These are phyloP conservation scores for Pseudohyphozyma bogoriensis DNA, from an alignment of 768 basidiomycete genomes.

Conservation along the genomic window DNA sequence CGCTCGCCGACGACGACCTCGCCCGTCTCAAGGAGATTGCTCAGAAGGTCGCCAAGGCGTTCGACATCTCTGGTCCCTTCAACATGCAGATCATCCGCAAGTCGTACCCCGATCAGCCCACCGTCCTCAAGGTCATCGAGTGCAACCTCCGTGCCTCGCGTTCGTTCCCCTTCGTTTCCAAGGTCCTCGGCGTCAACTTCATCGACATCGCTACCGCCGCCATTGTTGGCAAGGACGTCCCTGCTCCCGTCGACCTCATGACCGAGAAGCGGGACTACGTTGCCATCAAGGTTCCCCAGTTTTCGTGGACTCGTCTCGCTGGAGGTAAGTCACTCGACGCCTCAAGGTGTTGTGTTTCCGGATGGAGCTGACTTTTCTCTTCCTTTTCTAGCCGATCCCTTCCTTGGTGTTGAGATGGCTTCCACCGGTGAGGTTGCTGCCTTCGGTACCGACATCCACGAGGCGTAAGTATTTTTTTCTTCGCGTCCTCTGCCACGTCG, in stretches of 20 bases:
- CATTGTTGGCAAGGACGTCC: slow-evolving; percentile 74
- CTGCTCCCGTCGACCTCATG: slow-evolving; percentile 87
- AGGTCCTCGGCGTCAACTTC: slow-evolving; percentile 94
- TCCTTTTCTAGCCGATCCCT: not conserved
- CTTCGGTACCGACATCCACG: slow-evolving; percentile 84
- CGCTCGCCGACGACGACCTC: slow-evolving; percentile 64
- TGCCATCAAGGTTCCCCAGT: slow-evolving; percentile 94
- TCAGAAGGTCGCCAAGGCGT: slow-evolving; percentile 85
- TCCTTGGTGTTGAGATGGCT: slow-evolving; percentile 25
- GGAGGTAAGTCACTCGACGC: slow-evolving; percentile 56
- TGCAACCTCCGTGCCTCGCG: slow-evolving; percentile 96
- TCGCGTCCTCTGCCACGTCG: not conserved
- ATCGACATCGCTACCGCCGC: slow-evolving; percentile 86
- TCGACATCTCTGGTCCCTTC: slow-evolving; percentile 94
- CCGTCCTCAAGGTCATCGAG: slow-evolving; percentile 90
- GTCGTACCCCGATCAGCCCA: slow-evolving; percentile 46
- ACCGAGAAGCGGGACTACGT: slow-evolving; percentile 76
- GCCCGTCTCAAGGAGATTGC: slow-evolving; percentile 83
- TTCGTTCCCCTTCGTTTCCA: slow-evolving; percentile 98
- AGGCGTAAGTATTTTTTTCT: slow-evolving; percentile 47
- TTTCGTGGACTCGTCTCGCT: slow-evolving; percentile 91
- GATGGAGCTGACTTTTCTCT: not conserved
- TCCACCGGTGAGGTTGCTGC: slow-evolving; percentile 65
- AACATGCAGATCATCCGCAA: slow-evolving; percentile 99
- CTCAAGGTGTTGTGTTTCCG: no score